Evolutionary conservation across 2,329 filamentous ascomycete species (phyloP), one percentile per base, ranked within the genome.

Genomic region (Arthroderma sp.): DNA sequence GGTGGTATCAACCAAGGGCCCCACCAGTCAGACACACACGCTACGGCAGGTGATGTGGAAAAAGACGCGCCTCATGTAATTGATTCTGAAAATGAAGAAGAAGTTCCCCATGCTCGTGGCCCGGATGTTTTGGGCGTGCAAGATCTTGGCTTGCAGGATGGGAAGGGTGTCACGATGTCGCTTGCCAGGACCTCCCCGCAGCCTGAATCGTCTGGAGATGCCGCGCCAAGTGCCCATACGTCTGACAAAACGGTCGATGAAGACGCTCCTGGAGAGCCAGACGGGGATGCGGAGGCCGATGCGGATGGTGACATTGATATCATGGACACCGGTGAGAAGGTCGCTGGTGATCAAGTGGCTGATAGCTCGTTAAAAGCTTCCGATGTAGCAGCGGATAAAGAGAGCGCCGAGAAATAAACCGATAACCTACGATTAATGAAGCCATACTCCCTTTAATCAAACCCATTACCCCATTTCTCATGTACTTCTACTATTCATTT

Each of bases 111-210:
- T 71, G 89, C 87, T 0, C 80, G 89, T 41, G 91, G 91, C 0
- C 93, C 93, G 0, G 83, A 88, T 31, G 80, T 88, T 63, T 86
- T 97, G 54, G 91, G 91, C 3, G 83, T 90, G 59, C 84, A 88
- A 64, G 93, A 98, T 68, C 86, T 88, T 62, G 93, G 93, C 0
- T 84, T 87, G 8, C 91, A 88, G 71, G 74, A 71, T 56, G 74
- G 74, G n/a, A 71, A 72, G 58, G 73, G 73, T 1, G 66, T 76
- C n/a, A 66, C 75, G 59, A 68, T 76, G 68, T 66, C 65, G 2
- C 68, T 76, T 54, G 57, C 60, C 2, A 56, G 58, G 25, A 60
- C 56, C 43, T 58, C 59, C 43, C 56, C 52, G 5, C 25, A 25
- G 25, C 23, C 64, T 58, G 59, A 61, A 59, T 57, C 62, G 23